These are phyloP conservation scores for Zygosaccharomyces sapae DNA, from an alignment of 1,139 yeast species.

Conservation along the genomic window DNA sequence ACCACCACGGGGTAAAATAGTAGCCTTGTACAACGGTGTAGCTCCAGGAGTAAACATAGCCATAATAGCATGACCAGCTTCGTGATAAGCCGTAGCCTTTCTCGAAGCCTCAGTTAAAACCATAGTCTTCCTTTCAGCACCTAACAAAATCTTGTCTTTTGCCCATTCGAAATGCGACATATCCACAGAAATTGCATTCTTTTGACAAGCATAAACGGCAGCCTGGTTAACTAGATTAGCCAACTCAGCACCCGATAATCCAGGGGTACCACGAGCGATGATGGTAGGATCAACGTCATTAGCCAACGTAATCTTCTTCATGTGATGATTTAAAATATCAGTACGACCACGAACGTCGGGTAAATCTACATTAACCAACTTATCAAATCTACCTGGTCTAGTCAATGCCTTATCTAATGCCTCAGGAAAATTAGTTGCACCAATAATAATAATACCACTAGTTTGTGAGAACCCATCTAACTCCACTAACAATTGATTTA, in stretches of 20 bases:
- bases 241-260: slow-evolving; percentile 96
- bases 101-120: slow-evolving; percentile 93
- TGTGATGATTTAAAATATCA: slow-evolving; percentile 86
- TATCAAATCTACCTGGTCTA: slow-evolving; percentile 97
- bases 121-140: slow-evolving; percentile 97
- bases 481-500: slow-evolving; percentile 91
- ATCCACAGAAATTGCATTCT: slow-evolving; percentile 83
- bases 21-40: slow-evolving; percentile 91
- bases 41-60: slow-evolving; percentile 96
- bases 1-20: slow-evolving; percentile 93
- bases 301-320: slow-evolving; percentile 83
- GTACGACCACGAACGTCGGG: slow-evolving; percentile 98
- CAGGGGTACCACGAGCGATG: slow-evolving; percentile 96
- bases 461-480: slow-evolving; percentile 94
- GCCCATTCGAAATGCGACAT: slow-evolving; percentile 98
- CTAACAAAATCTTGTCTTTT: slow-evolving; percentile 93
- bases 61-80: slow-evolving; percentile 98
- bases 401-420: slow-evolving; percentile 93
- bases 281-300: slow-evolving; percentile 84
- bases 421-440: slow-evolving; percentile 98
- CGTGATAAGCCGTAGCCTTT: slow-evolving; percentile 93
- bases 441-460: slow-evolving; percentile 89
- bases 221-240: slow-evolving; percentile 97
- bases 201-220: slow-evolving; percentile 92
- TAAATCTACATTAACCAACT: slow-evolving; percentile 87